Conservation (phyloP, 2,329 filamentous ascomycete species). For the Sporothrix brunneoviolacea region DNA sequence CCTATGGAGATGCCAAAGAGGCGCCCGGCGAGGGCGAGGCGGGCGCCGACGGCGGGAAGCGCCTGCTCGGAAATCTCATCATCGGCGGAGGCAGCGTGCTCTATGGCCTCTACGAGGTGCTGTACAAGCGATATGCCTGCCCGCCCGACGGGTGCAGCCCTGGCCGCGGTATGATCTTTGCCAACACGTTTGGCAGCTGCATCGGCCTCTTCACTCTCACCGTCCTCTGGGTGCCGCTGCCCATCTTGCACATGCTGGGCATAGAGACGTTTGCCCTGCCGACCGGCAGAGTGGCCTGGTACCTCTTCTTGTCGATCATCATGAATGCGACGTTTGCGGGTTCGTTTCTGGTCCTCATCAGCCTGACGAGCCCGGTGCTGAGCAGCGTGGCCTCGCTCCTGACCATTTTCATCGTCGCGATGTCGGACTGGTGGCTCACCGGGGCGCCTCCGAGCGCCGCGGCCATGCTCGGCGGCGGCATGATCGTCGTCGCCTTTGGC, state of each 20-base stretch:
- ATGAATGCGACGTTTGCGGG: slow-evolving; percentile 91
- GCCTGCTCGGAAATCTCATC: slow-evolving; percentile 79
- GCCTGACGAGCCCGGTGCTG: slow-evolving; percentile 83
- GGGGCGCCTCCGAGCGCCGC: slow-evolving; percentile 68
- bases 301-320: slow-evolving; percentile 72
- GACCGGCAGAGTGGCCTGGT: slow-evolving; percentile 66
- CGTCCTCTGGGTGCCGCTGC: slow-evolving; percentile 88
- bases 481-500: slow-evolving; percentile 86
- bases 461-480: slow-evolving; percentile 70
- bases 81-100: slow-evolving; percentile 87
- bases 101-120: slow-evolving; percentile 93
- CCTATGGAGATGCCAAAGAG: slow-evolving; percentile 69
- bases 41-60: slow-evolving; percentile 39
- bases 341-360: slow-evolving; percentile 87
- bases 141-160: slow-evolving; percentile 82
- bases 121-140: slow-evolving; percentile 91
- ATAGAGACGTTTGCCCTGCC: slow-evolving; percentile 81
- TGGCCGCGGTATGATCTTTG: slow-evolving; percentile 89
- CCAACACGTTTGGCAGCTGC: slow-evolving; percentile 82
- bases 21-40: slow-evolving; percentile 23
- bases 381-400: slow-evolving; percentile 87
- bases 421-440: slow-evolving; percentile 83
- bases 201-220: slow-evolving; percentile 81
- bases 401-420: slow-evolving; percentile 92
- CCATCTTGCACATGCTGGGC: slow-evolving; percentile 70